Percentiles rank a stretch among this genome's conserved stretches.
Conservation (phyloP, 108 stramenopile species). For the Asterionellopsis glacialis region DNA sequence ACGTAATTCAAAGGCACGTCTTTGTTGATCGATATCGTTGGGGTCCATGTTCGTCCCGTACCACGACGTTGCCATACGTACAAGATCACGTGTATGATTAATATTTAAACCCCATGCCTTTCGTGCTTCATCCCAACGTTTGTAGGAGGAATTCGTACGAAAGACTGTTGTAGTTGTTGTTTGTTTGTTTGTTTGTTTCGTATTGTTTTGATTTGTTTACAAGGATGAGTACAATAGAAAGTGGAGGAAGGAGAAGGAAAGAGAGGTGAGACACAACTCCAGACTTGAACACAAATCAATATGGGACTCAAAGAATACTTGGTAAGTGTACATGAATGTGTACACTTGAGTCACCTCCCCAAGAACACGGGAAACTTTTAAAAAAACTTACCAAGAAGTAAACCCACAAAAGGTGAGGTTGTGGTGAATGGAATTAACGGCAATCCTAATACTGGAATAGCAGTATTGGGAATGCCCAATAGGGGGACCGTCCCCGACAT, state of each 20-base stretch:
- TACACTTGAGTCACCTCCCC: no score
- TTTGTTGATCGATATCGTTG: no score
- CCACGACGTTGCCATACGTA: slow-evolving; percentile 35
- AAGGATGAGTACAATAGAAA: neutral
- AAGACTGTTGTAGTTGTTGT: slow-evolving; percentile 21
- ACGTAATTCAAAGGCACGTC: no score
- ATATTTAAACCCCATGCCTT: slow-evolving; percentile 52
- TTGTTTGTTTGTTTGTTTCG: no score
- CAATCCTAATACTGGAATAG: slow-evolving; percentile 2
- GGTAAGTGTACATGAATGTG: no score
- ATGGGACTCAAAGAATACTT: neutral
- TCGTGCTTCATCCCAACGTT: slow-evolving; percentile 59
- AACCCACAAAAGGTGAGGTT: slow-evolving; percentile 34
- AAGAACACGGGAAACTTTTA: no score
- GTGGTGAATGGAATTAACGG: slow-evolving; percentile 41
- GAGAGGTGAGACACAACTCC: neutral
- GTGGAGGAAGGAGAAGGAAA: neutral
- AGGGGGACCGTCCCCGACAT: no score
- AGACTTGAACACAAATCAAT: neutral
- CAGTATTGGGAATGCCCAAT: neutral
- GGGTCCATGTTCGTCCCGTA: slow-evolving; percentile 6
- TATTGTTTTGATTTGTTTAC: no score
- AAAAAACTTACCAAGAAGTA: slow-evolving; percentile 40
- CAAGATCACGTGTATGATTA: slow-evolving; percentile 43
- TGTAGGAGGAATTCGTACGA: slow-evolving; percentile 46